Evolutionary conservation across 192 early-diverging fungal species (phyloP).

Genomic region (Dimargaris cristalligena): DNA sequence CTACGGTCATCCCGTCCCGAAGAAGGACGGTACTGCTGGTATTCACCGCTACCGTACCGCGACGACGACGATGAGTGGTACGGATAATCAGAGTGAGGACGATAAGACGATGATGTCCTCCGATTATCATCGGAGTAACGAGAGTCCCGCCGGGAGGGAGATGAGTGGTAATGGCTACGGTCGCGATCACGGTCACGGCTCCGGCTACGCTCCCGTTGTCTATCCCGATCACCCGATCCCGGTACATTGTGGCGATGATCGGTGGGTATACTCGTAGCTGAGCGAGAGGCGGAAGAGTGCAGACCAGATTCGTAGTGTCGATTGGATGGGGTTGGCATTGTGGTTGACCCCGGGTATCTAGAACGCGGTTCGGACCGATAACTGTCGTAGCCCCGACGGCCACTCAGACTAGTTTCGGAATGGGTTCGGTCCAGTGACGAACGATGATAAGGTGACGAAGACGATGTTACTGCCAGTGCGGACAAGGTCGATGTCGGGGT

Average conservation of each 20-base stretch:
- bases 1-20: neutral
- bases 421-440: neutral
- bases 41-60: neutral
- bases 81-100: too few relatives aligned
- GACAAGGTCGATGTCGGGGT: neutral
- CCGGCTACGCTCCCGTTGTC: too few relatives aligned
- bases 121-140: neutral
- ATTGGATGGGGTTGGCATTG: neutral
- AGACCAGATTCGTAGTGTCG: neutral
- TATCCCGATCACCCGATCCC: too few relatives aligned
- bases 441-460: neutral
- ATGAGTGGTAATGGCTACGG: too few relatives aligned
- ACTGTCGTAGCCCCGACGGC: neutral
- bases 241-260: too few relatives aligned
- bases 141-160: neutral
- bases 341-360: too few relatives aligned
- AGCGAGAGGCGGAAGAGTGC: too few relatives aligned
- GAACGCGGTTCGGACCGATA: neutral
- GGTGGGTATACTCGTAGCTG: too few relatives aligned
- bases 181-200: too few relatives aligned
- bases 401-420: neutral
- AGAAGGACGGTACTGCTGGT: neutral
- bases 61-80: too few relatives aligned
- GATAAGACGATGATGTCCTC: too few relatives aligned
- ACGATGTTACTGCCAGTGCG: neutral